phyloP scores from a whole-genome alignment of 2,329 filamentous ascomycete species.

The Aspergillus neoniger region DNA sequence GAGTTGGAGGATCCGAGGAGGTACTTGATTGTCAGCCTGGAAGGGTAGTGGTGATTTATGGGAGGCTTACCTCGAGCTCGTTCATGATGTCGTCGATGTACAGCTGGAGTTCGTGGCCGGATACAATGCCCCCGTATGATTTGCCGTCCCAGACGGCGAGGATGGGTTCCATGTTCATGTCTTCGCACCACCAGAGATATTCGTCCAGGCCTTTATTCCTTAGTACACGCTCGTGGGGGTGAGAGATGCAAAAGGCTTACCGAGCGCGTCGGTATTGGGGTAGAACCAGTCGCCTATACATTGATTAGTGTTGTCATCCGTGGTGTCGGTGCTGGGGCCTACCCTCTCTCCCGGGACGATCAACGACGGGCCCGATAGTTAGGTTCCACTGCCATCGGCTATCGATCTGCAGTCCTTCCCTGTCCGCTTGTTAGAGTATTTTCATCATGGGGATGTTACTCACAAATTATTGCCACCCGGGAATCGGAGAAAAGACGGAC shows the following conservation, averaged over 20 bases:
- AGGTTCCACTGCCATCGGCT: conserved; percentile 45
- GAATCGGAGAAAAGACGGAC: conserved; percentile 63
- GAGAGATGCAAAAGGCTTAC: conserved; percentile 25
- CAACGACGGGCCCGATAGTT: conserved; percentile 43
- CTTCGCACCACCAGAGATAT: conserved; percentile 63
- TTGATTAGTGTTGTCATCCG: not conserved
- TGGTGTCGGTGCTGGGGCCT: not conserved
- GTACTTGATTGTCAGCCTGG: conserved; percentile 42
- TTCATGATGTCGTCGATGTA: conserved; percentile 63
- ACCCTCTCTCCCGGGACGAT: conserved; percentile 56
- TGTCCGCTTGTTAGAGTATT: conserved; percentile 4
- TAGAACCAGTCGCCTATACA: conserved; percentile 56
- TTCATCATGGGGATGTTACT: not conserved
- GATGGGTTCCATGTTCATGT: conserved; percentile 59
- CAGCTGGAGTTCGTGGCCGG: conserved; percentile 53
- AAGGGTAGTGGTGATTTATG: not conserved
- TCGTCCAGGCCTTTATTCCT: conserved; percentile 46
- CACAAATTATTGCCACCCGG: conserved; percentile 66
- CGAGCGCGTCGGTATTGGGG: conserved; percentile 63
- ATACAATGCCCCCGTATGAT: conserved; percentile 53
- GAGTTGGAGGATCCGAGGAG: conserved; percentile 57
- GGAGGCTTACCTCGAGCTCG: conserved; percentile 53
- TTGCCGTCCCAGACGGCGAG: conserved; percentile 62
- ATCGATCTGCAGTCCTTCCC: conserved; percentile 32
- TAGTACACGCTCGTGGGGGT: not conserved